Evolutionary conservation across 73 alveolate species (phyloP), one percentile per base, ranked within the genome.

Genomic region (Blepharisma stoltei): DNA sequence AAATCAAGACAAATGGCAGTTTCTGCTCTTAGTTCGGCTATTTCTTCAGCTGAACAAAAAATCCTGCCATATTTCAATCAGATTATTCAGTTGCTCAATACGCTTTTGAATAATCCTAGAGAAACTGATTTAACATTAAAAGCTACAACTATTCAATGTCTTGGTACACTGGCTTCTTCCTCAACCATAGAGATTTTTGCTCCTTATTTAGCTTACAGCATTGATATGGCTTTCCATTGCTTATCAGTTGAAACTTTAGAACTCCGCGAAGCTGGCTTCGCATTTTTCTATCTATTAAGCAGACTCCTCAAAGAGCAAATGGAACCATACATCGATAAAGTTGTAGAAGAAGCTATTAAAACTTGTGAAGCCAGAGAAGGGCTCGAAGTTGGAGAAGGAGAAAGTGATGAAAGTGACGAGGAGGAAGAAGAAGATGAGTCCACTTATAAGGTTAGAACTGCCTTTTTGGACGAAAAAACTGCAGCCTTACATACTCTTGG

Each of bases 401-500:
- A 69, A 8, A 25, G 27, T 23, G 79, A 69, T 4, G 79, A 69
- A 9, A 69, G 79, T 69, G 55, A 46, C 5, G 76, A 60, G 21
- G 67, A 52, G 3, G 79, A 69, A 7, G 60, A 2, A 25, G 67
- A 38, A 18, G 71, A 18, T 44, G 73, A 25, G 23, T 14, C 48
- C 18, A 38, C 23, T 60, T 60, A 60, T 60, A 69, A 69, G 43
- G 65, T 69, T 1, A 25, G 79, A 25, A 69, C 79, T 18, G 79
- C 45, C 9, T 38, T 69, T 18, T n/a, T 69, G 9, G 79, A 69
- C 45, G 79, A 69, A 44, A 69, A 69, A 69, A 44, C 79, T 14
- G 79, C 79, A n/a, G 79, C 79, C 1, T n/a, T 69, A 14, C 79
- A 69, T 69, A 38, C 65, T n/a, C 21, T 69, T 4, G 79, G 79